Conservation (phyloP, 306 rosid genomes). For the Acmispon strigosus region DNA sequence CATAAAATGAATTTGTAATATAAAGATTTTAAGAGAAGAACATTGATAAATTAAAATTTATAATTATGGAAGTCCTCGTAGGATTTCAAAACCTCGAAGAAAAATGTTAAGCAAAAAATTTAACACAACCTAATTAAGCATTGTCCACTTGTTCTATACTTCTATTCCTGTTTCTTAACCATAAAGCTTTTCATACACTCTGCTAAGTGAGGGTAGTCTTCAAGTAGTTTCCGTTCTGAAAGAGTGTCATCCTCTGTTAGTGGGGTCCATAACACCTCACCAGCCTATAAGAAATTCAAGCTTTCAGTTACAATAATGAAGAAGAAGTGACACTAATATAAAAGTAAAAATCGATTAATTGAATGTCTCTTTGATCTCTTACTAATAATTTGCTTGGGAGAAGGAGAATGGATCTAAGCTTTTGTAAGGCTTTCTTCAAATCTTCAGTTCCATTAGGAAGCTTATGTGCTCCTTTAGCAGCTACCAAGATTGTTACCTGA, state of each 20-base stretch:
- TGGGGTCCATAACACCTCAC: slow-evolving; percentile 94
- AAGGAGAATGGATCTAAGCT: slow-evolving; percentile 67
- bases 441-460: slow-evolving; percentile 65
- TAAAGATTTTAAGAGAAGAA: too few relatives aligned
- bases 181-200: slow-evolving; percentile 4
- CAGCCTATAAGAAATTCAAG: slow-evolving; percentile 53
- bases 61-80: background rate
- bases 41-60: background rate
- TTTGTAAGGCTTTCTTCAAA: slow-evolving; percentile 64
- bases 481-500: slow-evolving; percentile 78
- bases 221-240: slow-evolving; percentile 63
- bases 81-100: background rate
- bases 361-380: slow-evolving; percentile 23
- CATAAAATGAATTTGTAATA: too few relatives aligned
- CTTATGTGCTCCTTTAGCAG: slow-evolving; percentile 81
- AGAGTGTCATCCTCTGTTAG: slow-evolving; percentile 74
- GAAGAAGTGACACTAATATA: background rate
- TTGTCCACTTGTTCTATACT: background rate
- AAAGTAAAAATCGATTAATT: background rate
- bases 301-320: background rate
- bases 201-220: slow-evolving; percentile 68
- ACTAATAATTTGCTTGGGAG: slow-evolving; percentile 66
- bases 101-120: background rate
- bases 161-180: slow-evolving; percentile 23
- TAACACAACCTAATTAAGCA: background rate